Base-by-base conservation (phyloP, 2,329 filamentous ascomycete species). In the Alternaria brassicae region DNA sequence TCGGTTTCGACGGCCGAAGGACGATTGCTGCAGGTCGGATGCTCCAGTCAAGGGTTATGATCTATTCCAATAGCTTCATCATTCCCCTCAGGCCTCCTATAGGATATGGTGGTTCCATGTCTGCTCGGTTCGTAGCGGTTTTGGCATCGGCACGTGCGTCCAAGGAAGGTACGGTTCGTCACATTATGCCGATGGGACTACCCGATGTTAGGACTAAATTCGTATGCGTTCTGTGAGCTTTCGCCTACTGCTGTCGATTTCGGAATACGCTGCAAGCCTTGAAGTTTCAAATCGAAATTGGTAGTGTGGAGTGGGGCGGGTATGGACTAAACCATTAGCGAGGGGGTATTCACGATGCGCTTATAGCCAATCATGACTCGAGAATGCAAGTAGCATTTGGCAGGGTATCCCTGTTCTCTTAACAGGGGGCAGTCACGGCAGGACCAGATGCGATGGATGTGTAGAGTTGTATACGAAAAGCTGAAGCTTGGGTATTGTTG, bases 401-500 rank as follows among this genome's bases (percentile, higher is more conserved):
- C 3, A 48, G 30, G 44, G 44, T 7, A 48, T 48, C 44, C 44
- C 25, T 36, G 44, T 48, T 30, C 21, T 34, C 8, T 3, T 2
- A 23, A 25, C 8, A 34, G 5, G 27, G 44, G 28, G 3, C 13
- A 36, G 30, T 57, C 40, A 57, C 48, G 15, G 39, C 25, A 53
- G 44, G 9, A 51, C n/a, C 19, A 32, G 3, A 28, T 42, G 15
- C 25, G 2, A 30, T 45, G 41, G 5, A 42, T 47, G 27, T 56
- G 7, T 27, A 37, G 13, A 34, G 37, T 39, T 40, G 21, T 59
- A 40, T 39, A 56, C 39, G 54, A 56, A 37, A 50, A 56, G 45
- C 17, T 37, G 36, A 53, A 36, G 55, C 34, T 37, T 66, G 62
- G 62, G 63, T 71, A 71, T 67, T 68, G 58, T 56, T 70, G 42